Evolutionary conservation across 768 basidiomycete genomes (phyloP).

Genomic region (Ramaria rubella): DNA sequence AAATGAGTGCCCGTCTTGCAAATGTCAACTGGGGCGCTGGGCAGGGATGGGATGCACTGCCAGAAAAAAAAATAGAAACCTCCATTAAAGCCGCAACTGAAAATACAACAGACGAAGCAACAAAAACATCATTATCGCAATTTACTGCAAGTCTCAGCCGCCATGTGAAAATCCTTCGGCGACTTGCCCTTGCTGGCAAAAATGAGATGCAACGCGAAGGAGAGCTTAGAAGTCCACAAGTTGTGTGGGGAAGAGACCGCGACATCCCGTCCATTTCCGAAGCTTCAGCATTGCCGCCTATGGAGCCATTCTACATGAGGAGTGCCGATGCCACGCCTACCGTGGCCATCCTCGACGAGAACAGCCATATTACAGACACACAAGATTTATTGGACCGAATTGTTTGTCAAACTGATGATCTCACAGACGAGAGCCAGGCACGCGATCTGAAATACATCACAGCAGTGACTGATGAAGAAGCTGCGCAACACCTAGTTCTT

Average conservation of each 20-base stretch:
- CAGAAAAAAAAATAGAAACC: slow-evolving; percentile 27
- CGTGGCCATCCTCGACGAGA: too few species aligned
- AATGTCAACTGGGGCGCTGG: slow-evolving; percentile 4
- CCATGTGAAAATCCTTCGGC: slow-evolving; percentile 36
- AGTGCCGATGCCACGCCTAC: too few species aligned
- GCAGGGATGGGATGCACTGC: neutral
- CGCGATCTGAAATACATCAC: too few species aligned
- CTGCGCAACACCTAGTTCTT: neutral
- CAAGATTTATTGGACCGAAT: too few species aligned
- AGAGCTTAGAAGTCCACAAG: neutral
- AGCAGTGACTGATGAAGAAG: neutral
- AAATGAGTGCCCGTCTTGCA: slow-evolving; percentile 16
- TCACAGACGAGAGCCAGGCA: too few species aligned
- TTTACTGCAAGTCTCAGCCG: slow-evolving; percentile 25
- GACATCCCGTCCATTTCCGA: too few species aligned
- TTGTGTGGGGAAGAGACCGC: neutral
- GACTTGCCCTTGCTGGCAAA: slow-evolving; percentile 41
- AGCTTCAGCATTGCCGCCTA: too few species aligned
- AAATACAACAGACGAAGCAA: slow-evolving; percentile 22
- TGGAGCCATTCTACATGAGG: too few species aligned
- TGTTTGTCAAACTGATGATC: too few species aligned
- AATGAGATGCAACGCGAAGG: slow-evolving; percentile 33
- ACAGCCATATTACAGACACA: too few species aligned
- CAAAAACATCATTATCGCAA: slow-evolving; percentile 30
- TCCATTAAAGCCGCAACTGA: slow-evolving; percentile 42